phyloP scores from a whole-genome alignment of 2,329 filamentous ascomycete species.

The Colletotrichum musicola region DNA sequence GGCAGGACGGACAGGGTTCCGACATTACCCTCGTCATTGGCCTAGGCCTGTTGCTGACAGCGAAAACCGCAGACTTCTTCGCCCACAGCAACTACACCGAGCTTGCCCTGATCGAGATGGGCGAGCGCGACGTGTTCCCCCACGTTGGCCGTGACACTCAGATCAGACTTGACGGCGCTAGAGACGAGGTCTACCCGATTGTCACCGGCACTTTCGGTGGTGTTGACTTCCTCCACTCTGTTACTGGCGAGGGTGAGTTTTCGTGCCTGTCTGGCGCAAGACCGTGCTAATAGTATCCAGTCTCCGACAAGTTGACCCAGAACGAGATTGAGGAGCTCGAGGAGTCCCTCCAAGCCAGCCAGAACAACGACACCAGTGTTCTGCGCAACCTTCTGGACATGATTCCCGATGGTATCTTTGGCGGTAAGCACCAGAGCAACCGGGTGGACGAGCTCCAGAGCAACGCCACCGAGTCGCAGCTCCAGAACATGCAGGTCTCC shows the following conservation, averaged over 20 bases:
- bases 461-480: conserved; percentile 80
- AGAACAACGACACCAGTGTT: conserved; percentile 76
- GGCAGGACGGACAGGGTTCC: not conserved
- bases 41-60: conserved; percentile 17
- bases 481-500: conserved; percentile 79
- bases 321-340: conserved; percentile 92
- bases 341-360: conserved; percentile 78
- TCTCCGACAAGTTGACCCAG: conserved; percentile 91
- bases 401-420: conserved; percentile 85
- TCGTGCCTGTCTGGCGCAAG: too few species aligned
- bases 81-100: conserved; percentile 96
- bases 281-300: conserved; percentile 50
- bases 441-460: conserved; percentile 85
- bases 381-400: conserved; percentile 84
- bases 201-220: conserved; percentile 95
- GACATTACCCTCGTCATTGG: not conserved
- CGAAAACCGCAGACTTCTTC: conserved; percentile 75
- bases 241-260: conserved; percentile 73
- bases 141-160: conserved; percentile 84
- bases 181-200: conserved; percentile 78
- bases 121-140: conserved; percentile 84
- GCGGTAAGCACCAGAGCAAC: conserved; percentile 77
- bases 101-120: conserved; percentile 87
- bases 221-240: conserved; percentile 93
- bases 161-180: conserved; percentile 76